Base-by-base conservation (phyloP, 768 basidiomycete species). In the Sporobolomyces roseus region DNA sequence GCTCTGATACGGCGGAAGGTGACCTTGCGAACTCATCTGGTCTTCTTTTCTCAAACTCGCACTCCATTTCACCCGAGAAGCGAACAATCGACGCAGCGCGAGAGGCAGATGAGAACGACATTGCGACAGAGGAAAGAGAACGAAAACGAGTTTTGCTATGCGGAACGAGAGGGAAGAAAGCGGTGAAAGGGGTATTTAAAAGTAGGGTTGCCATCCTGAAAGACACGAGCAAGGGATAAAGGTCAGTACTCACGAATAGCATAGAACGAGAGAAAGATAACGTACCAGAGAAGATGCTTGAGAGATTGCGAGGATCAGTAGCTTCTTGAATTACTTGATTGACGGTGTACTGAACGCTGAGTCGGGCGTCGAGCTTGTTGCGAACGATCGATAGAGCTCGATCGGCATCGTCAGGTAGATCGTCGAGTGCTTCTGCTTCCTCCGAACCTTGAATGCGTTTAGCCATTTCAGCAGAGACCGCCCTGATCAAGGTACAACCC, bases 281-380 rank as follows among this genome's bases (percentile, higher is more conserved):
- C 63, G n/a, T 38, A 63, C 91, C 91, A 45, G 75, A 74, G 76
- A 83, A 98, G 72, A 97, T 91, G n/a, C 82, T 83, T 4, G 86
- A 87, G 25, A 97, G 80, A 77, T 91, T 91, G 53, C 80, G 81
- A 3, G 81, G 77, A 75, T 94, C 90, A 29, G 87, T 90, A 43
- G 94, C 94, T 76, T 90, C 86, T 25, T 89, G 86, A 66, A 98
- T 87, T 46, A 98, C 84, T 77, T 91, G 88, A 80, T 94, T 96
- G 68, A 99, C 91, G 8, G 88, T 90, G 74, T 90, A 93, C 77
- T 94, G 90, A 30, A 94, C 89, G 75, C 91, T 93, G 69, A 97
- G 81, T 5, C 85, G 83, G 75, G 87, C 87, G 77, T 90, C 86
- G 48, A 99, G 82, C 79, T 98, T 98, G 61, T 85, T 82, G 16